These are phyloP conservation scores for Inonotus hispidus DNA, from an alignment of 1,284 basidiomycete species.

Conservation along the genomic window DNA sequence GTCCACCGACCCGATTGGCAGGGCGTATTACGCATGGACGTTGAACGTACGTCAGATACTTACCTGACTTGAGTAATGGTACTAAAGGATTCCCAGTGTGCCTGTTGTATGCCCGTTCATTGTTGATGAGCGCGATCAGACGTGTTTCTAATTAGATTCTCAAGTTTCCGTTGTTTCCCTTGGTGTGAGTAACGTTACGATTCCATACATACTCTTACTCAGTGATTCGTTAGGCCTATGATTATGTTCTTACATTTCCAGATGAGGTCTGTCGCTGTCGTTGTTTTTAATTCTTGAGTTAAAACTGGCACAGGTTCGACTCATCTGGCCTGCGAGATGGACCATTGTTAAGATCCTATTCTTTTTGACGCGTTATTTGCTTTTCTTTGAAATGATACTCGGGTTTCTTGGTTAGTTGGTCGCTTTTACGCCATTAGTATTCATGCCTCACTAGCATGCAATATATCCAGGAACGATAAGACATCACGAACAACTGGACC, in stretches of 20 bases:
- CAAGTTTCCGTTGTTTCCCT: constrained; percentile 2
- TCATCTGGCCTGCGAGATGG: constrained; percentile 13
- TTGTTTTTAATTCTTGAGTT: too few species aligned
- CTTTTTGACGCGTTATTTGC: constrained; percentile 12
- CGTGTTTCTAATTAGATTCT: not conserved
- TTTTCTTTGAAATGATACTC: constrained; percentile 1
- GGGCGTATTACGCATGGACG: too few species aligned
- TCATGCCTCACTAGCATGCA: not conserved
- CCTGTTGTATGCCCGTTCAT: not conserved
- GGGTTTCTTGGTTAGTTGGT: constrained; percentile 2
- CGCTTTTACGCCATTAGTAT: not conserved
- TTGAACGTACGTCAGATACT: too few species aligned
- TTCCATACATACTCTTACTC: not conserved
- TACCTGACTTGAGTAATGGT: not conserved
- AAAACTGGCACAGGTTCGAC: constrained; percentile 1
- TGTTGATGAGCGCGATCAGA: not conserved
- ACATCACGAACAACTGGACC: constrained; percentile 2
- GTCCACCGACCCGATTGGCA: too few species aligned
- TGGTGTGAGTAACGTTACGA: not conserved
- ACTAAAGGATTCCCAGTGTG: not conserved
- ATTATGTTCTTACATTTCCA: constrained; percentile 1
- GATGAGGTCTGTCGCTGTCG: not conserved
- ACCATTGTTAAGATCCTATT: constrained; percentile 7
- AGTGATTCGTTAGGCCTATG: not conserved
- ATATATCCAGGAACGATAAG: not conserved